Percentiles rank a stretch among this genome's conserved stretches.
These are phyloP conservation scores for Arthrobotrys sinensis DNA, from an alignment of 2,329 filamentous ascomycete species.

Conservation along the genomic window DNA sequence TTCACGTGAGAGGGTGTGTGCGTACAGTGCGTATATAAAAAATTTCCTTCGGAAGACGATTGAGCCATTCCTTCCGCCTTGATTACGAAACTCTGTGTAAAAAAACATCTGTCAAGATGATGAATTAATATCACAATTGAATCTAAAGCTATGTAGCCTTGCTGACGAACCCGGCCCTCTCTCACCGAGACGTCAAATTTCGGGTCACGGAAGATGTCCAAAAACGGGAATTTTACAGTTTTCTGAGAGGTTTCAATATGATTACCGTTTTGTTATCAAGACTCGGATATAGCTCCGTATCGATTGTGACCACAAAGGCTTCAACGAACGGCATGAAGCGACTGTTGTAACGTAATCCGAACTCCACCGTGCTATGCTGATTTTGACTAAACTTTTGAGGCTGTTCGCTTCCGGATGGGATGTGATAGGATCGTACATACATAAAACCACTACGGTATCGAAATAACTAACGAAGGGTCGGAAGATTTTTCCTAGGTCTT, in stretches of 20 bases:
- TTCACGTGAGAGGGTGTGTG: slow-evolving; percentile 59
- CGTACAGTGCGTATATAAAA: slow-evolving; percentile 18
- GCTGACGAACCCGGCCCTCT: slow-evolving; percentile 1
- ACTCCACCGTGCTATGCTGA: slow-evolving; percentile 17
- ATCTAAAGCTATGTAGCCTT: background rate
- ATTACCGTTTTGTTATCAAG: slow-evolving; percentile 32
- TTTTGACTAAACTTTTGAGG: slow-evolving; percentile 19
- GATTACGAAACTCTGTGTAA: slow-evolving; percentile 6
- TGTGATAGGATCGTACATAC: slow-evolving; percentile 24
- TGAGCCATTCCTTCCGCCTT: slow-evolving; percentile 25
- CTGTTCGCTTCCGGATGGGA: slow-evolving; percentile 7
- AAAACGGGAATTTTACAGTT: slow-evolving; percentile 22
- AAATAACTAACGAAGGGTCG: background rate
- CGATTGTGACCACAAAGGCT: background rate
- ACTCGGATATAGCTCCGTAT: slow-evolving; percentile 13
- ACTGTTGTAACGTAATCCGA: slow-evolving; percentile 19
- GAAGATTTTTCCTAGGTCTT: slow-evolving; percentile 18
- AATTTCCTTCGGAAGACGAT: background rate
- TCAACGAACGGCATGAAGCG: slow-evolving; percentile 16
- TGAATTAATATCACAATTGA: background rate
- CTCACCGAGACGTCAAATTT: slow-evolving; percentile 39
- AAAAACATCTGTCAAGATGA: background rate
- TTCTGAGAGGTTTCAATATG: slow-evolving; percentile 27
- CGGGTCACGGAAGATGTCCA: slow-evolving; percentile 23
- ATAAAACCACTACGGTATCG: slow-evolving; percentile 4